Evolutionary conservation across 345 rosid species (phyloP).

Genomic region (Ailanthus altissimus): DNA sequence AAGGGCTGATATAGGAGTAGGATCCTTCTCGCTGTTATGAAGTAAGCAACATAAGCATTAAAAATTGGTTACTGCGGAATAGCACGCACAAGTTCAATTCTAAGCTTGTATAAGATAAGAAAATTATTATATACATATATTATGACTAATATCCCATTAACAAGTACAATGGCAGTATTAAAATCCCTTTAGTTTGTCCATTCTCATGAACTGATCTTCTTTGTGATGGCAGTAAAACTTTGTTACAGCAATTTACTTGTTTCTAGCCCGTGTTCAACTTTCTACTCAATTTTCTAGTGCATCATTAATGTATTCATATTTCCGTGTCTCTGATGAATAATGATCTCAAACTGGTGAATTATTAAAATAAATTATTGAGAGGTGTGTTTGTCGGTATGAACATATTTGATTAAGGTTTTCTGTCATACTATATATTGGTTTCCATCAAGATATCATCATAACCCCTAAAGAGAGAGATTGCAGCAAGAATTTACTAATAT

Average conservation of each 20-base stretch:
- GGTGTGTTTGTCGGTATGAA: background rate
- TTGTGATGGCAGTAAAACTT: too few relatives aligned
- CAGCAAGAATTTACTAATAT: too few relatives aligned
- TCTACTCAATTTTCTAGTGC: too few relatives aligned
- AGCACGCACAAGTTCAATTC: background rate
- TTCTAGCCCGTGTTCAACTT: too few relatives aligned
- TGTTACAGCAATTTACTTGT: too few relatives aligned
- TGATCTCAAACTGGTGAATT: too few relatives aligned
- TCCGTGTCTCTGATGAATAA: too few relatives aligned
- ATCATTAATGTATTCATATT: too few relatives aligned
- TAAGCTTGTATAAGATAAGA: background rate
- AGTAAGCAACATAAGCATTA: background rate
- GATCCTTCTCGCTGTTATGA: constrained; percentile 31
- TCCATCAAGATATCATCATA: background rate
- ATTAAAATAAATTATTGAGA: background rate
- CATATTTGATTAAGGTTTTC: background rate
- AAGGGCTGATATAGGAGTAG: background rate
- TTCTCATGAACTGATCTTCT: too few relatives aligned
- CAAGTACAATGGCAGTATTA: too few relatives aligned
- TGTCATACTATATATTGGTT: background rate
- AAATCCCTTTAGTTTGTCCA: too few relatives aligned
- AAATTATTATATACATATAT: background rate
- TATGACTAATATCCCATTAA: too few relatives aligned
- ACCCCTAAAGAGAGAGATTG: background rate
- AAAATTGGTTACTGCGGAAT: background rate